Evolutionary conservation across 73 alveolate genomes (phyloP), one percentile per base, ranked within the genome.

Genomic region (Loxodes magnus): DNA sequence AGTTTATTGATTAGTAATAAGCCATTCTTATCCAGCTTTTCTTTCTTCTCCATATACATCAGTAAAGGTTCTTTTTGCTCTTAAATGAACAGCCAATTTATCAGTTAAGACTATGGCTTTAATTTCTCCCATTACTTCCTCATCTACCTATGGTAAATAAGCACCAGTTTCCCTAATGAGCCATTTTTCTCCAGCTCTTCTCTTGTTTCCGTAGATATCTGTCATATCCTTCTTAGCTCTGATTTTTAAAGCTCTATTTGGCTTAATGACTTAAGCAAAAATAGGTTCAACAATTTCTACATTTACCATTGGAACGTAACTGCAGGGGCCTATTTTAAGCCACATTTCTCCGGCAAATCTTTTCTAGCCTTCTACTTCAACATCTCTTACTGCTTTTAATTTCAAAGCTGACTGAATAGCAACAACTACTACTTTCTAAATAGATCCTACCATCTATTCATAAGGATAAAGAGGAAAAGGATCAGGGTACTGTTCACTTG

Each of bases 141-240:
- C 94, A 31, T 67, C 80, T 17, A 64, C 55, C 12, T 48, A 68
- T n/a, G 90, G 90, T 7, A 82, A 27, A 43, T 54, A 81, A 17
- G 79, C 67, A 2, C 94, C 94, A 12, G 80, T 58, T 21, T 64
- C 46, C 26, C 79, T 33, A 2, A 81, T 64, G 16, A 81, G 69
- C 94, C 94, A 81, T 36, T 81, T 78, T 52, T 77, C 75, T 26
- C 94, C 94, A 29, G 90, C 89, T 43, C 42, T 74, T 51, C 94
- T 76, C 33, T 29, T 49, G 4, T 36, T 38, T 1, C 80, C 84
- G 41, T 69, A 61, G 7, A 41, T 58, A 37, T 79, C 93, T 0
- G 43, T 38, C 3, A 72, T 67, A 7, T 65, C 67, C 20, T 66
- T 23, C 7, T 31, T 50, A 5, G 93, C 93, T 35, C 63, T 37